phyloP scores from a whole-genome alignment of 805 yeast species.

The Metschnikowia baotianmanensis region DNA sequence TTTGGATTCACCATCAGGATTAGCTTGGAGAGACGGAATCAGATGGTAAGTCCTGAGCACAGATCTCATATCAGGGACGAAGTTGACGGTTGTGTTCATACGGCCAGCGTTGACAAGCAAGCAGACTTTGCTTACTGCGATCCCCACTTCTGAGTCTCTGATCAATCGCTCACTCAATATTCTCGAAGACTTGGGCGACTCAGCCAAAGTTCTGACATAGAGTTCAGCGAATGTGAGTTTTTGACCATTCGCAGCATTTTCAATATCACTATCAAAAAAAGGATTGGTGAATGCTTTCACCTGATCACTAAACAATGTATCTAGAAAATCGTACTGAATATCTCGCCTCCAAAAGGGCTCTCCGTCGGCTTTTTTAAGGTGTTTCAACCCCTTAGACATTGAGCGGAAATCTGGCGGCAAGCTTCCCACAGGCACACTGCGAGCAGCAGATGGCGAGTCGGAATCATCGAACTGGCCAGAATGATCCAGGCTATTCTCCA shows the following conservation, averaged over 20 bases:
- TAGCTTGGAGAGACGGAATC: constrained; percentile 83
- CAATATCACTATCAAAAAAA: constrained; percentile 42
- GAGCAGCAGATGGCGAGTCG: constrained; percentile 2
- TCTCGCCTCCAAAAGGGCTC: constrained; percentile 88
- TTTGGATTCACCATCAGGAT: constrained; percentile 51
- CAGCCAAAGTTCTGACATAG: constrained; percentile 77
- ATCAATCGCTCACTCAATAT: constrained; percentile 75
- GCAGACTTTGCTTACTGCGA: constrained; percentile 77
- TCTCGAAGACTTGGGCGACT: constrained; percentile 79
- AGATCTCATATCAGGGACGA: constrained; percentile 93
- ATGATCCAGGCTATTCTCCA: neutral
- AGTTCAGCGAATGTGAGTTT: constrained; percentile 78
- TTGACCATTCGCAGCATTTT: constrained; percentile 36
- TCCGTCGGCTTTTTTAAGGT: constrained; percentile 85
- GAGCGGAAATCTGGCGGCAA: constrained; percentile 16
- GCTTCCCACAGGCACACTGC: constrained; percentile 1
- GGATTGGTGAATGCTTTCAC: constrained; percentile 67
- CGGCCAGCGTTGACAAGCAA: constrained; percentile 88
- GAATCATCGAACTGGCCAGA: neutral
- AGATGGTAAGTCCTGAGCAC: constrained; percentile 91
- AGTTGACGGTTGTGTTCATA: constrained; percentile 91
- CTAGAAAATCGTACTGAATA: constrained; percentile 78
- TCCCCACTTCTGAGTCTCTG: constrained; percentile 58
- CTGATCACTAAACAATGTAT: constrained; percentile 60
- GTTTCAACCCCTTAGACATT: constrained; percentile 42